Percentiles rank a stretch among this genome's conserved stretches.
phyloP scores from a whole-genome alignment of 495 filamentous ascomycete genomes.

The Xylaria nigripes region DNA sequence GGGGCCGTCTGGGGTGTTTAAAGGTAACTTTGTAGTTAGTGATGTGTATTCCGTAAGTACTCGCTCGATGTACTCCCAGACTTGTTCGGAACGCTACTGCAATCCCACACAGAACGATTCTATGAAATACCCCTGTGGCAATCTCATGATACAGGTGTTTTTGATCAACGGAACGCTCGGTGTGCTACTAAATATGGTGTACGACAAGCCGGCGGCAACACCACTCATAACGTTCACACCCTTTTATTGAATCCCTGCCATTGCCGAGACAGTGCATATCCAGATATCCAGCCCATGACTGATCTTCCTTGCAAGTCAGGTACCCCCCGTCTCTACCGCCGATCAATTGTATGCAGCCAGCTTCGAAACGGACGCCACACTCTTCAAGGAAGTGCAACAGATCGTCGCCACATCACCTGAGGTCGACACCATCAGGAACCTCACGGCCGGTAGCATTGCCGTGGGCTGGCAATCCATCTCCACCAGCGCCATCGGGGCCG shows the following conservation, averaged over 20 bases:
- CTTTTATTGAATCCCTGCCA: conserved; percentile 15
- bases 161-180: conserved; percentile 21
- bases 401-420: conserved; percentile 19
- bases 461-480: conserved; percentile 24
- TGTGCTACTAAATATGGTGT: conserved; percentile 22
- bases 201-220: conserved; percentile 16
- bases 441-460: conserved; percentile 21
- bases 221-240: conserved; percentile 17
- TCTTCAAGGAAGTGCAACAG: conserved; percentile 11
- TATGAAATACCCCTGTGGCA: conserved; percentile 21
- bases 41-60: too few relatives aligned
- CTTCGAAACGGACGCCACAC: conserved; percentile 16
- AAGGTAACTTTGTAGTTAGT: too few relatives aligned
- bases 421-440: conserved; percentile 13
- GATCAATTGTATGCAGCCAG: conserved; percentile 20
- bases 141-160: conserved; percentile 24
- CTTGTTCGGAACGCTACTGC: conserved; percentile 18
- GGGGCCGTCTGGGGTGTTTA: conserved; percentile 34
- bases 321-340: conserved; percentile 8
- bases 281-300: conserved; percentile 20
- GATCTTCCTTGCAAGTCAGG: conserved; percentile 11
- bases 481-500: conserved; percentile 15
- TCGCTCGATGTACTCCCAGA: conserved; percentile 20
- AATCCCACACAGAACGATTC: conserved; percentile 14
- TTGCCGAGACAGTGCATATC: conserved; percentile 16